Evolutionary conservation across 805 yeast genomes (phyloP).

Genomic region (Candida ulmi): DNA sequence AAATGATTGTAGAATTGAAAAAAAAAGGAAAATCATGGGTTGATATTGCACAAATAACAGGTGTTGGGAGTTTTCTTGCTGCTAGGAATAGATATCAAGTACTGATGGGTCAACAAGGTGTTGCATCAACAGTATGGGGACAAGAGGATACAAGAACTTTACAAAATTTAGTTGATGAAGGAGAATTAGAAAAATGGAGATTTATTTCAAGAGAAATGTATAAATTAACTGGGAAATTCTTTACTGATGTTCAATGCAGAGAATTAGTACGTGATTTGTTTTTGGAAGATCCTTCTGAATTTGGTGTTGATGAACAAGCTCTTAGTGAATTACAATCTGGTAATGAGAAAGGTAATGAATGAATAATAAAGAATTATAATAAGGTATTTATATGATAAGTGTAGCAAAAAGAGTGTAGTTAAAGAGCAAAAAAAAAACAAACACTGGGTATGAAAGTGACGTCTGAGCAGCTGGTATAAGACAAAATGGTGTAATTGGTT

Average conservation of each 20-base stretch:
- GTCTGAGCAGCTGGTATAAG: too few relatives aligned
- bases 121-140: conserved; percentile 61
- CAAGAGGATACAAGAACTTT: conserved; percentile 46
- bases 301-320: conserved; percentile 49
- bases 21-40: conserved; percentile 64
- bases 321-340: conserved; percentile 25
- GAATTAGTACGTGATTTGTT: conserved; percentile 49
- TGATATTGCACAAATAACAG: conserved; percentile 61
- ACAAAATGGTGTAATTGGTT: too few relatives aligned
- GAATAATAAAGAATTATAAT: background rate
- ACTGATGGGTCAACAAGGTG: conserved; percentile 78
- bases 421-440: too few relatives aligned
- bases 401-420: too few relatives aligned
- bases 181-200: conserved; percentile 66
- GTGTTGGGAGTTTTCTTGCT: conserved; percentile 62
- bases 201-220: conserved; percentile 58
- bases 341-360: background rate
- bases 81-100: conserved; percentile 79
- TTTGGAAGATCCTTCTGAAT: conserved; percentile 46
- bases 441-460: too few relatives aligned
- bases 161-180: conserved; percentile 54
- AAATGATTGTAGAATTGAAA: conserved; percentile 54
- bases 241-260: conserved; percentile 49
- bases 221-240: conserved; percentile 41
- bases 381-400: too few relatives aligned